These are phyloP conservation scores for Phialophora macrospora DNA, from an alignment of 2,329 filamentous ascomycete genomes.

Conservation along the genomic window DNA sequence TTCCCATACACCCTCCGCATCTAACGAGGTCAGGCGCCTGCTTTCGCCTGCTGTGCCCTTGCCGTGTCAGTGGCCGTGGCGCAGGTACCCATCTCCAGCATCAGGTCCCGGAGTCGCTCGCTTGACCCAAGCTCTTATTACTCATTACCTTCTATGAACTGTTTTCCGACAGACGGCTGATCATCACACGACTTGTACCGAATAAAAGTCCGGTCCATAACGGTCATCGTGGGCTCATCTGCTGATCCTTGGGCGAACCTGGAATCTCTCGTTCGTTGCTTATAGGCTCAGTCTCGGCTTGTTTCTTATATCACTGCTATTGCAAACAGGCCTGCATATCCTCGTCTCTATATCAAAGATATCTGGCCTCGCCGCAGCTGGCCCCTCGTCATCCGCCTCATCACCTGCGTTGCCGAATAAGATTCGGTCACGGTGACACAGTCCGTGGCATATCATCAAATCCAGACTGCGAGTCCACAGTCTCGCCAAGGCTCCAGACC, in stretches of 20 bases:
- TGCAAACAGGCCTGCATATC: conserved; percentile 2
- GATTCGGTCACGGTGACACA: conserved; percentile 16
- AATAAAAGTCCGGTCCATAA: conserved; percentile 18
- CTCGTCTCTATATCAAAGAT: background rate
- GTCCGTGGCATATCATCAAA: conserved; percentile 17
- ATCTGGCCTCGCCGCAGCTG: background rate
- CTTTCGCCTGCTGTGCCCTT: conserved; percentile 8
- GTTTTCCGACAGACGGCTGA: conserved; percentile 15
- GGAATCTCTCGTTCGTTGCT: conserved; percentile 7
- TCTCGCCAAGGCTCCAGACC: conserved; percentile 22
- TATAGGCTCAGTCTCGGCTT: background rate
- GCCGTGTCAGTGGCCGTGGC: conserved; percentile 9
- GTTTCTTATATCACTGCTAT: background rate
- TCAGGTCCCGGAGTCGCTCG: conserved; percentile 9
- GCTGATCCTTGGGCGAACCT: conserved; percentile 15
- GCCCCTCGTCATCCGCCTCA: background rate
- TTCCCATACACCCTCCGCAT: conserved; percentile 14
- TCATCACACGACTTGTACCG: conserved; percentile 21
- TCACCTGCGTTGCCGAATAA: background rate
- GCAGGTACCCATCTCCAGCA: conserved; percentile 22
- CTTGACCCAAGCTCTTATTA: conserved; percentile 3
- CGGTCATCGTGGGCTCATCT: background rate
- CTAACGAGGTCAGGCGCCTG: conserved; percentile 23
- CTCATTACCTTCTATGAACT: conserved; percentile 6
- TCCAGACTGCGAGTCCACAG: conserved; percentile 23